A percentile compares a stretch with the other conserved stretches of the same genome.
Evolutionary conservation across 2,329 filamentous ascomycete species (phyloP).

Genomic region (Teratosphaeria zuluensis): DNA sequence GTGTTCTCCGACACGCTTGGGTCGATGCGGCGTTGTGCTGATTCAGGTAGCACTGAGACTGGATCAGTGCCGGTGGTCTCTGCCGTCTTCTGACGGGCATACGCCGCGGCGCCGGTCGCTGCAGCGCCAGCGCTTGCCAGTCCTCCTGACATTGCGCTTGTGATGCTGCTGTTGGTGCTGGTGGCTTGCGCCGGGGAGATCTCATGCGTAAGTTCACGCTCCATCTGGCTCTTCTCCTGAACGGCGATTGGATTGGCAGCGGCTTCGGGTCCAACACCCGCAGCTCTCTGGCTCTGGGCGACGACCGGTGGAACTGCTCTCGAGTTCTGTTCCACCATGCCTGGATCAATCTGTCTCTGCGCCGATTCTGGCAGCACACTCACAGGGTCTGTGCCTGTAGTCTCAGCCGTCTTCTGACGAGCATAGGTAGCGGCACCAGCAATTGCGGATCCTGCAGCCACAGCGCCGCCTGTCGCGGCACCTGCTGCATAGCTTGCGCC

Average conservation of each 20-base stretch:
- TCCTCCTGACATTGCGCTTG: neutral
- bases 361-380: constrained; percentile 26
- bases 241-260: constrained; percentile 60
- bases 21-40: constrained; percentile 29
- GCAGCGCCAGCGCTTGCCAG: neutral
- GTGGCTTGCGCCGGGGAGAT: constrained; percentile 31
- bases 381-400: constrained; percentile 42
- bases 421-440: neutral
- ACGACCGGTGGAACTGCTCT: constrained; percentile 30
- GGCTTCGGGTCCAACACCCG: constrained; percentile 54
- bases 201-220: constrained; percentile 62
- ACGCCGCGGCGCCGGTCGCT: neutral
- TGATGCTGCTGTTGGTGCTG: constrained; percentile 13
- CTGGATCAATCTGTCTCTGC: constrained; percentile 26
- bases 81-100: neutral
- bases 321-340: neutral
- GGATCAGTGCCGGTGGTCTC: constrained; percentile 40
- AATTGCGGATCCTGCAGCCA: neutral
- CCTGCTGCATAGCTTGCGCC: neutral
- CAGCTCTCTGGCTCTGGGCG: constrained; percentile 20
- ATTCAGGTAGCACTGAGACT: constrained; percentile 26
- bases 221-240: constrained; percentile 63
- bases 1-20: neutral
- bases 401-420: constrained; percentile 26
- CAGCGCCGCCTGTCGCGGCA: neutral